A percentile compares a stretch with the other conserved stretches of the same genome.
Conservation (phyloP, 1,284 basidiomycete species). For the Trichosporon sp. region DNA sequence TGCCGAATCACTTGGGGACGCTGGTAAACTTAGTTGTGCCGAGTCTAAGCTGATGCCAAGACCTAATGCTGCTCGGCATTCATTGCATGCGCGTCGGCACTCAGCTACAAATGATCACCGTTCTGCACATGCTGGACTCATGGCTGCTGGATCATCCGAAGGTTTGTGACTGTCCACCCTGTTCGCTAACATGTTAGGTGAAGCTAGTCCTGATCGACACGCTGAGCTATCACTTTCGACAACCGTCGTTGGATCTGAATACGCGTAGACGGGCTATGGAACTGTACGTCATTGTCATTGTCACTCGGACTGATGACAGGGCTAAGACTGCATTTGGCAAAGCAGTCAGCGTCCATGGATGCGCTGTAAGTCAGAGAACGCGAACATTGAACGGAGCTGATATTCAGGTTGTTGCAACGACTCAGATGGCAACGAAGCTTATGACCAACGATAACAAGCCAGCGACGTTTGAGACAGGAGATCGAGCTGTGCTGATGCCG, state of each 20-base stretch:
- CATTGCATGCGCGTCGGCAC: constrained; percentile 42
- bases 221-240: constrained; percentile 45
- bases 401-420: constrained; percentile 38
- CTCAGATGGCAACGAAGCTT: constrained; percentile 47
- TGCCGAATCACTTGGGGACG: constrained; percentile 9
- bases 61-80: constrained; percentile 31
- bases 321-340: constrained; percentile 40
- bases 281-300: constrained; percentile 22
- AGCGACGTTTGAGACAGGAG: constrained; percentile 44
- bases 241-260: constrained; percentile 36
- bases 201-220: constrained; percentile 45
- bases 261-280: constrained; percentile 38
- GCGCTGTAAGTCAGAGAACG: constrained; percentile 29
- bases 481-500: constrained; percentile 46
- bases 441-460: constrained; percentile 42
- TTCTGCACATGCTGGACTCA: constrained; percentile 39
- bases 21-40: neutral
- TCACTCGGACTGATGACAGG: constrained; percentile 19
- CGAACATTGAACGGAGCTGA: constrained; percentile 9
- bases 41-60: neutral
- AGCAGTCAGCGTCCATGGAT: constrained; percentile 34
- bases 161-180: constrained; percentile 18
- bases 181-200: constrained; percentile 27
- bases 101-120: constrained; percentile 44
- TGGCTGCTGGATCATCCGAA: constrained; percentile 41